A percentile compares a stretch with the other conserved stretches of the same genome.
Conservation (phyloP, 352 stramenopile species). For the Thalassiosira allenii region DNA sequence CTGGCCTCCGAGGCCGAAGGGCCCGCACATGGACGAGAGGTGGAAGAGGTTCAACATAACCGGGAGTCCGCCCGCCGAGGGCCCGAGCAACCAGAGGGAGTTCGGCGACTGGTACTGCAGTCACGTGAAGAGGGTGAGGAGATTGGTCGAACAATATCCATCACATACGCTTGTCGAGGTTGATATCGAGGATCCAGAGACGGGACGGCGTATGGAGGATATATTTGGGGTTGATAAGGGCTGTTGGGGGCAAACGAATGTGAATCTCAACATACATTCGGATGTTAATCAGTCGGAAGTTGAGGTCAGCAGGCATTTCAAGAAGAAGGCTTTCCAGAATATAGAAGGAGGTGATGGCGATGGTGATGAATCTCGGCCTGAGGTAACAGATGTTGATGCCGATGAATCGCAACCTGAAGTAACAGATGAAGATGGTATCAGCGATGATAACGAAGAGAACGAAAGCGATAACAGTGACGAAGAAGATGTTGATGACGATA, state of each 20-base stretch:
- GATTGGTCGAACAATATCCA: conserved; percentile 50
- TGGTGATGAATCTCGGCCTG: no score
- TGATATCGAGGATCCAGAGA: conserved; percentile 58
- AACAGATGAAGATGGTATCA: no score
- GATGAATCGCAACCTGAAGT: no score
- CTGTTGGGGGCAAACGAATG: conserved; percentile 51
- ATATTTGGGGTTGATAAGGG: conserved; percentile 48
- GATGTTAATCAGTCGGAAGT: background rate
- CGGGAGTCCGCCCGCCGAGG: conserved; percentile 3
- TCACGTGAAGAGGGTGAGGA: conserved; percentile 56
- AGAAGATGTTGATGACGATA: no score
- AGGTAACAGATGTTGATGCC: no score
- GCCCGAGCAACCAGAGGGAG: conserved; percentile 3
- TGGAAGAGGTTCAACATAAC: conserved; percentile 26
- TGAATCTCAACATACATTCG: conserved; percentile 27
- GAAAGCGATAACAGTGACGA: no score
- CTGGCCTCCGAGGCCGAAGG: conserved; percentile 22
- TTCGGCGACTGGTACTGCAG: conserved; percentile 50
- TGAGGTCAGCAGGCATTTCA: no score
- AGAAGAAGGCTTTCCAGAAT: no score
- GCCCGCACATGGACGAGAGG: conserved; percentile 3
- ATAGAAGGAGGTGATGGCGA: no score
- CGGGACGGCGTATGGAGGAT: conserved; percentile 27
- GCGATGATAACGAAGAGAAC: no score
- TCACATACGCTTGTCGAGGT: conserved; percentile 66